Evolutionary conservation across 352 stramenopile species (phyloP).

Genomic region (Elongisporangium prolatum): DNA sequence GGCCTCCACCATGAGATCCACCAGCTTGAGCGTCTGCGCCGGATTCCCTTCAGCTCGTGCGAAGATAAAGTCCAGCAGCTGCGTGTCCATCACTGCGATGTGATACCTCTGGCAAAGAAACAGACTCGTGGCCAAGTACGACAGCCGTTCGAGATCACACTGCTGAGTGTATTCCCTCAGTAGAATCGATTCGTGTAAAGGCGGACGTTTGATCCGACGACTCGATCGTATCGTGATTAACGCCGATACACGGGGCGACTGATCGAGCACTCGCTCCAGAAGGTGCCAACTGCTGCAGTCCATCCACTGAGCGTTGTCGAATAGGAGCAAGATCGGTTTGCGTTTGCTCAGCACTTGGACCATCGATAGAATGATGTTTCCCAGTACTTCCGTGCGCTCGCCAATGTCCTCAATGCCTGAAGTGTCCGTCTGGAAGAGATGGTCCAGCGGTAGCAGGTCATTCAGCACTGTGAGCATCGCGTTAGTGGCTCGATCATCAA

Average conservation of each 20-base stretch:
- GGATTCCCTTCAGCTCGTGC: slow-evolving; percentile 64
- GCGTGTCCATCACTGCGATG: slow-evolving; percentile 79
- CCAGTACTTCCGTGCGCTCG: slow-evolving; percentile 37
- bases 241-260: slow-evolving; percentile 39
- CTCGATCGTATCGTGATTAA: background rate
- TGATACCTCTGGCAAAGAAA: slow-evolving; percentile 74
- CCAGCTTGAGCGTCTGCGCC: slow-evolving; percentile 55
- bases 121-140: slow-evolving; percentile 58
- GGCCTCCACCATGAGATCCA: slow-evolving; percentile 62
- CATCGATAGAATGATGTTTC: slow-evolving; percentile 50
- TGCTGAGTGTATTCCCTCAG: background rate
- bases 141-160: slow-evolving; percentile 27
- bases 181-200: slow-evolving; percentile 21
- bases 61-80: slow-evolving; percentile 72
- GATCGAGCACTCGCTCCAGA: slow-evolving; percentile 46
- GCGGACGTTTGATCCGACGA: background rate
- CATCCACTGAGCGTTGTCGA: slow-evolving; percentile 79
- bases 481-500: slow-evolving; percentile 33
- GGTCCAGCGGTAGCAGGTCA: slow-evolving; percentile 29
- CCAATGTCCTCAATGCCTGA: slow-evolving; percentile 15
- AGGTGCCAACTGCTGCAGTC: slow-evolving; percentile 56
- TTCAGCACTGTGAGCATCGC: slow-evolving; percentile 41
- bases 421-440: background rate
- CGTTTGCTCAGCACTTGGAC: slow-evolving; percentile 37
- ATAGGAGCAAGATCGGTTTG: slow-evolving; percentile 62